phyloP scores from a whole-genome alignment of 2,329 filamentous ascomycete species.

The Epicoccum sorghinum region DNA sequence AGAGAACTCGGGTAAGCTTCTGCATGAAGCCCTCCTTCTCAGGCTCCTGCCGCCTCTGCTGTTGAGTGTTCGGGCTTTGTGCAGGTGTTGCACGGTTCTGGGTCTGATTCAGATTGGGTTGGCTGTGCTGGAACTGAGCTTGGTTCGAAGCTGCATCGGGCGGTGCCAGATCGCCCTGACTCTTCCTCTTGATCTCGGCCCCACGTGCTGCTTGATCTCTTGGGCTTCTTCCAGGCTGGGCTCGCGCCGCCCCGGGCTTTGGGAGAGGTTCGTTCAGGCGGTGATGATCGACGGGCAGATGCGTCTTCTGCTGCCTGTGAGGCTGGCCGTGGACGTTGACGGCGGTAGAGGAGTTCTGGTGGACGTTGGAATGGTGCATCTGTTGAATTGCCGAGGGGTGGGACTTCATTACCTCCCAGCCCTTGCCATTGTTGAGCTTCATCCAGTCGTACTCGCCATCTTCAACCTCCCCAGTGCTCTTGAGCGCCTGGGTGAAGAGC shows the following conservation, averaged over 20 bases:
- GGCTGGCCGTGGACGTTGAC: conserved; percentile 76
- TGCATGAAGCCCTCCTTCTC: conserved; percentile 77
- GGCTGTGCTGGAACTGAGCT: conserved; percentile 96
- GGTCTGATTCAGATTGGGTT: conserved; percentile 71
- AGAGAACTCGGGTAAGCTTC: conserved; percentile 90
- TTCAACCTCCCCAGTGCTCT: conserved; percentile 92
- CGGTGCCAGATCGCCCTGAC: conserved; percentile 78
- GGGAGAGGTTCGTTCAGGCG: conserved; percentile 57
- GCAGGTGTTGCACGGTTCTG: conserved; percentile 61
- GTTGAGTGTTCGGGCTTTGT: conserved; percentile 54
- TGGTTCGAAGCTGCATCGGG: conserved; percentile 84
- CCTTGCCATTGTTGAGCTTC: conserved; percentile 93
- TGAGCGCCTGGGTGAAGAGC: conserved; percentile 93
- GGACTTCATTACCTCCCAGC: conserved; percentile 81
- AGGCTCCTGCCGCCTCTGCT: conserved; percentile 66
- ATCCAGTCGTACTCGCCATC: conserved; percentile 99
- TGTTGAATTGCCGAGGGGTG: conserved; percentile 72
- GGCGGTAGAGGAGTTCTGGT: conserved; percentile 83
- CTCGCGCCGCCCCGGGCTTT: conserved; percentile 68
- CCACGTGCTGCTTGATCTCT: conserved; percentile 35
- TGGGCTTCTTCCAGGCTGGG: conserved; percentile 50
- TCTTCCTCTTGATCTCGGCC: conserved; percentile 66
- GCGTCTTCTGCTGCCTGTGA: conserved; percentile 65
- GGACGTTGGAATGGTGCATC: conserved; percentile 76
- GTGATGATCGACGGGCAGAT: conserved; percentile 51